These are phyloP conservation scores for Kwoniella shandongensis DNA, from an alignment of 768 basidiomycete genomes.

Conservation along the genomic window DNA sequence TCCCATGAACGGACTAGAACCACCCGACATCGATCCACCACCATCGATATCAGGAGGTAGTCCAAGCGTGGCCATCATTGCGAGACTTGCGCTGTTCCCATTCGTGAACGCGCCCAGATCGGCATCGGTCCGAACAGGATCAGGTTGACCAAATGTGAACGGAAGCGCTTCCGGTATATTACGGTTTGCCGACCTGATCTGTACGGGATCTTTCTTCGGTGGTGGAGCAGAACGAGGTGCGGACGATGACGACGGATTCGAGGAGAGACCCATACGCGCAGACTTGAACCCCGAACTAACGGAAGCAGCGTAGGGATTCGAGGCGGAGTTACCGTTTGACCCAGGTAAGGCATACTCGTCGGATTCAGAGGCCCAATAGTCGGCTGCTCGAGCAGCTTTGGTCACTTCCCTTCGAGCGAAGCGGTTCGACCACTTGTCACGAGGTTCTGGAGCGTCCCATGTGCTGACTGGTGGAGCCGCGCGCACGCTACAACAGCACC, in stretches of 20 bases:
- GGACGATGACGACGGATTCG: not conserved
- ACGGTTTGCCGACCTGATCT: conserved; percentile 26
- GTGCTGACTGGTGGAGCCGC: conserved; percentile 38
- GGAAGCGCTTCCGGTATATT: conserved; percentile 35
- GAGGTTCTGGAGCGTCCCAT: conserved; percentile 42
- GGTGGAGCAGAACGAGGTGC: conserved; percentile 19
- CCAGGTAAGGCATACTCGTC: conserved; percentile 51
- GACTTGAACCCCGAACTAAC: conserved; percentile 31
- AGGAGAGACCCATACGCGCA: conserved; percentile 20
- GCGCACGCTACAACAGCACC: conserved; percentile 27
- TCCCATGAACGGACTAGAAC: conserved; percentile 8
- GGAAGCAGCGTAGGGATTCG: conserved; percentile 10
- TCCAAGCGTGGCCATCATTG: conserved; percentile 48
- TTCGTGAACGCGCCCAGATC: conserved; percentile 35
- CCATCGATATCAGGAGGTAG: conserved; percentile 26
- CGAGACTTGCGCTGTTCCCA: conserved; percentile 28
- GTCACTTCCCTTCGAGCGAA: conserved; percentile 45
- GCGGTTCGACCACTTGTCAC: conserved; percentile 34
- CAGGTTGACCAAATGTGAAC: conserved; percentile 36
- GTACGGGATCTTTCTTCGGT: conserved; percentile 14
- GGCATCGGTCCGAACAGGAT: conserved; percentile 12
- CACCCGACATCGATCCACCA: not conserved
- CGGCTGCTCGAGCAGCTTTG: conserved; percentile 43
- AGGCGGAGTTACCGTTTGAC: conserved; percentile 2
- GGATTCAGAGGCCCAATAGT: conserved; percentile 52